Conservation (phyloP, 495 filamentous ascomycete genomes). For the Parachaetomium inaequale region DNA sequence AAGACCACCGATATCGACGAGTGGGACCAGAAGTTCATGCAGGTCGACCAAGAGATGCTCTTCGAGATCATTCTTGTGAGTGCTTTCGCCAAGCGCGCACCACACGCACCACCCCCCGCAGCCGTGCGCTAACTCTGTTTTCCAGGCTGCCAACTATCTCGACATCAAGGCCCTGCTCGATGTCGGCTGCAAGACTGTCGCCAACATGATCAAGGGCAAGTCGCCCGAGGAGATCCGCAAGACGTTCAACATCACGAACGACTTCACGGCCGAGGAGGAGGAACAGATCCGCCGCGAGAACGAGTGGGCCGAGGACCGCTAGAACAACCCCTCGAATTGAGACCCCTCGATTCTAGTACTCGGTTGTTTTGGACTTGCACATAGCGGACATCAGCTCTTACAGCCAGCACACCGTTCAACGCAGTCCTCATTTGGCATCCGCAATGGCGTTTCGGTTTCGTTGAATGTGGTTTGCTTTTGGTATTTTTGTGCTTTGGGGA, state of each 20-base stretch:
- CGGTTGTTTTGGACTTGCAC: neutral
- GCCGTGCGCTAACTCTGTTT: slow-evolving; percentile 12
- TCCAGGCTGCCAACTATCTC: slow-evolving; percentile 69
- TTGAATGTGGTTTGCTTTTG: neutral
- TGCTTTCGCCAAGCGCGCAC: slow-evolving; percentile 17
- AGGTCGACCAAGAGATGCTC: slow-evolving; percentile 99
- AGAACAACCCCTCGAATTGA: no score
- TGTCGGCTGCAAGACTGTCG: slow-evolving; percentile 80
- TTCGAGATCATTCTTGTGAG: slow-evolving; percentile 97
- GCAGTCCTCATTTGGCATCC: slow-evolving; percentile 1
- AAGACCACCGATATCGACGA: slow-evolving; percentile 99
- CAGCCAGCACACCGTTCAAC: neutral
- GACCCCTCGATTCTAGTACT: neutral
- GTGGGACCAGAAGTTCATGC: slow-evolving; percentile 99
- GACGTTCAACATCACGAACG: slow-evolving; percentile 81
- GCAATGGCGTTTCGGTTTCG: slow-evolving; percentile 1
- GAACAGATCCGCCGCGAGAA: slow-evolving; percentile 81
- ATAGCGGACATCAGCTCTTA: neutral
- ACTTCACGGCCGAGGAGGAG: slow-evolving; percentile 79
- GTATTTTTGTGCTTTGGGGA: neutral
- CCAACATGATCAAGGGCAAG: slow-evolving; percentile 87
- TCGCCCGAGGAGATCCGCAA: slow-evolving; percentile 77
- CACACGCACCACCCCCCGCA: neutral
- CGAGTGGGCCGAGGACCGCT: slow-evolving; percentile 77
- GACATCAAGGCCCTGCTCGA: slow-evolving; percentile 80